These are phyloP conservation scores for Gorgonomyces haynaldii DNA, from an alignment of 192 early-diverging fungal species.

Conservation along the genomic window DNA sequence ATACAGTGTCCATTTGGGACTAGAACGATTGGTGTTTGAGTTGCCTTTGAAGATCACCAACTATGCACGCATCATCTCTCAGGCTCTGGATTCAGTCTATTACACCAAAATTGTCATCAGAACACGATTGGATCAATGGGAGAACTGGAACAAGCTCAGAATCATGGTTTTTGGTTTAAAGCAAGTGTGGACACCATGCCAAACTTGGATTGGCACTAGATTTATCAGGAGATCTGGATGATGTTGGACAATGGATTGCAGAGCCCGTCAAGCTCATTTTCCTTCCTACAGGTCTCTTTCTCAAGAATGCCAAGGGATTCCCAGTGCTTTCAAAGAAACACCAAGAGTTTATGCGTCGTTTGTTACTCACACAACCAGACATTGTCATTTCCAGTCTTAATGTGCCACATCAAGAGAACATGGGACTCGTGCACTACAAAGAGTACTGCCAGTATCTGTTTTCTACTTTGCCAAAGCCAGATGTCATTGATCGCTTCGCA, in stretches of 20 bases:
- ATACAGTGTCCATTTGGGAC: constrained; percentile 60
- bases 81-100: constrained; percentile 15
- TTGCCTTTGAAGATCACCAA: constrained; percentile 29
- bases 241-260: constrained; percentile 62
- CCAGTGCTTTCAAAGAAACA: constrained; percentile 75
- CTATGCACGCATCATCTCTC: constrained; percentile 40
- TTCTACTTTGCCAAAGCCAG: constrained; percentile 42
- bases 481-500: constrained; percentile 62
- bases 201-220: constrained; percentile 52
- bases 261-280: constrained; percentile 76
- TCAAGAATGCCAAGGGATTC: constrained; percentile 67
- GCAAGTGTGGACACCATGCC: constrained; percentile 51
- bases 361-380: constrained; percentile 14
- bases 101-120: constrained; percentile 39
- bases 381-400: not conserved
- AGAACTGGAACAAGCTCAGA: constrained; percentile 67
- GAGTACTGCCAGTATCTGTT: constrained; percentile 73
- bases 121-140: constrained; percentile 50
- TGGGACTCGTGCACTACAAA: constrained; percentile 45
- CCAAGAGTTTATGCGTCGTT: constrained; percentile 52
- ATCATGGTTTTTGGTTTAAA: too few relatives aligned
- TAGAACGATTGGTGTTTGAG: constrained; percentile 46
- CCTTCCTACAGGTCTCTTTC: constrained; percentile 60
- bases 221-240: constrained; percentile 28
- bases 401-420: constrained; percentile 15